Evolutionary conservation across 2,329 filamentous ascomycete species (phyloP).

Genomic region (Ascocoryne sarcoides): DNA sequence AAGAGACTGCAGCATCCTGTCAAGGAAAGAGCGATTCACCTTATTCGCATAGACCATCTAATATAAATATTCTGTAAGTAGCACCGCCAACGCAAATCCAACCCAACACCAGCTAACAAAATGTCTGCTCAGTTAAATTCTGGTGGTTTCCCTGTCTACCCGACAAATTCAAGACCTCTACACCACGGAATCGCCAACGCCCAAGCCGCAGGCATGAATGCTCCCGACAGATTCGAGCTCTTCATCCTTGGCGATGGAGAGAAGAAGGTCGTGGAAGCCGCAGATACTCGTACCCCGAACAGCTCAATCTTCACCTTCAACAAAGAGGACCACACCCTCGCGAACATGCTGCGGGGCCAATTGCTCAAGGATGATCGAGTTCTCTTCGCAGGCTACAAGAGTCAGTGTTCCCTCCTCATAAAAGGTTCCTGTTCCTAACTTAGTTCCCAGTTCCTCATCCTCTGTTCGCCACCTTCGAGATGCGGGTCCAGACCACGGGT

Average conservation of each 20-base stretch:
- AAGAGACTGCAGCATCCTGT: too few species aligned
- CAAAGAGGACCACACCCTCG: constrained; percentile 95
- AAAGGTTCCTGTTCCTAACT: not conserved
- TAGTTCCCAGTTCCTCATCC: constrained; percentile 30
- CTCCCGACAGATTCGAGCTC: constrained; percentile 67
- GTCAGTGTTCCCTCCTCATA: constrained; percentile 32
- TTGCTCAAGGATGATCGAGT: constrained; percentile 79
- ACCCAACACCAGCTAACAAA: too few species aligned
- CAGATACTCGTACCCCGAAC: constrained; percentile 92
- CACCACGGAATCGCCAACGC: too few species aligned
- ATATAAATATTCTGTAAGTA: too few species aligned
- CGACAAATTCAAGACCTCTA: too few species aligned
- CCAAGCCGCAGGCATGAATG: constrained; percentile 3
- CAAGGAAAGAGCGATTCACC: too few species aligned
- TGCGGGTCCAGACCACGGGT: constrained; percentile 90
- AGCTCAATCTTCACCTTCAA: constrained; percentile 92
- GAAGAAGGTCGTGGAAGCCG: constrained; percentile 84
- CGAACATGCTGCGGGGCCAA: constrained; percentile 78
- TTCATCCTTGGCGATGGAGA: constrained; percentile 82
- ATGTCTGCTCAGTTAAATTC: too few species aligned
- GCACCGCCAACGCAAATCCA: too few species aligned
- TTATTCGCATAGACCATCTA: too few species aligned
- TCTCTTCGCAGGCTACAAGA: constrained; percentile 86
- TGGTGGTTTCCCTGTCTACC: too few species aligned
- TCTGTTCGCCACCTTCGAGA: constrained; percentile 45